Base-by-base conservation (phyloP, 2,329 filamentous ascomycete species). In the Penicillium sp. region DNA sequence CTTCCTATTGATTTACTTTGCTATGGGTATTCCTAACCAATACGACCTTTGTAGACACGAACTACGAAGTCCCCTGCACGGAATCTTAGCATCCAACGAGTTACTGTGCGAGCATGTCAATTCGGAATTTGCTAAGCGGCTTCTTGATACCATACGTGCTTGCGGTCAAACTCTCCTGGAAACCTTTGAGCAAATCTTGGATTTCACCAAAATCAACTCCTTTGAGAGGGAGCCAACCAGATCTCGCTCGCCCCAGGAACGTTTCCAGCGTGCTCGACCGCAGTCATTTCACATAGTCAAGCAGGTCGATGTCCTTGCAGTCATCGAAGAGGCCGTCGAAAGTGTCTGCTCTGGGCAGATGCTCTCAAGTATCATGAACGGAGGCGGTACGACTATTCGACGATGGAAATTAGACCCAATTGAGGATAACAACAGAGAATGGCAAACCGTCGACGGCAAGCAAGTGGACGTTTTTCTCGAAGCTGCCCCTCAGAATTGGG, bases 301-400 rank as follows among this genome's bases (percentile, higher is more conserved):
- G 68, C 69, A 5, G 59, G 65, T 8, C 62, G 75, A 81, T 53
- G 64, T 83, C 1, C 74, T 77, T 31, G 65, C 75, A 3, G 61
- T 83, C 10, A 75, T 80, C 0, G 82, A 84, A 65, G 81, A 84
- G 59, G 81, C 81, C 0, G 77, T 82, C 5, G 82, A 84, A 56
- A 81, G 82, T 1, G 80, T 84, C 4, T 80, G 73, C 62, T 63
- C 73, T 75, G 50, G 82, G 72, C 42, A 68, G 69, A n/a, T 67
- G 70, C 29, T 59, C 53, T 26, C 63, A 59, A 1, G 57, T 54
- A 25, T 49, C 3, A 46, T 46, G 44, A 46, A 46, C 1, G 44
- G 44, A 29, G 25, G 25, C 25, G 25, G 44, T n/a, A 11, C 26
- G 11, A 21, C 39, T 21, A 10, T 21, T 23, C 39, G 19, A 23